phyloP scores from a whole-genome alignment of 345 rosid genomes.

The Aurinia saxatilis region DNA sequence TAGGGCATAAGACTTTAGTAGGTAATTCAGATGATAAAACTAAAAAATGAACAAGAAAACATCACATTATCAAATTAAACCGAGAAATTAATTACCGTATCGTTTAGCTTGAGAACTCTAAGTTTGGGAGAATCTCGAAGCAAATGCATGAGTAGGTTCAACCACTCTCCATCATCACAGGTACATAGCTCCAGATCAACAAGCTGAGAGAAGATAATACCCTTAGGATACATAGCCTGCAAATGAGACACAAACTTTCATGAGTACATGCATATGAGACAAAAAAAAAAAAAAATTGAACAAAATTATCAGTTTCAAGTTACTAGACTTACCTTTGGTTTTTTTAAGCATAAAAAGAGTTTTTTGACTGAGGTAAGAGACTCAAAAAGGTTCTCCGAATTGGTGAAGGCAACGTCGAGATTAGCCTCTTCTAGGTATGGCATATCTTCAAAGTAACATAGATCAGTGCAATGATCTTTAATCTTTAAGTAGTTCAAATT shows the following conservation, averaged over 20 bases:
- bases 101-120: background rate
- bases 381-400: background rate
- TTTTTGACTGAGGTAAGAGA: background rate
- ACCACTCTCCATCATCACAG: background rate
- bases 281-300: too few relatives aligned
- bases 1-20: background rate
- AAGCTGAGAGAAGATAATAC: conserved; percentile 3
- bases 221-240: background rate
- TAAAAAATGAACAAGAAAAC: background rate
- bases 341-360: background rate
- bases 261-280: background rate
- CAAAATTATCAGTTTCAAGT: background rate
- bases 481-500: background rate
- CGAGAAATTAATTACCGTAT: background rate
- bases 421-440: conserved; percentile 1
- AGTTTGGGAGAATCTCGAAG: conserved; percentile 1
- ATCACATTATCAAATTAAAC: background rate
- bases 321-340: background rate
- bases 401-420: background rate
- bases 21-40: background rate
- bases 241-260: background rate
- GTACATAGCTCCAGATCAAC: background rate
- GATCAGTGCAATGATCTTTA: background rate
- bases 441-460: background rate
- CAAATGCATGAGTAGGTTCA: background rate